Base-by-base conservation (phyloP, 106 monocot species). In the Platanthera guangdongensis region DNA sequence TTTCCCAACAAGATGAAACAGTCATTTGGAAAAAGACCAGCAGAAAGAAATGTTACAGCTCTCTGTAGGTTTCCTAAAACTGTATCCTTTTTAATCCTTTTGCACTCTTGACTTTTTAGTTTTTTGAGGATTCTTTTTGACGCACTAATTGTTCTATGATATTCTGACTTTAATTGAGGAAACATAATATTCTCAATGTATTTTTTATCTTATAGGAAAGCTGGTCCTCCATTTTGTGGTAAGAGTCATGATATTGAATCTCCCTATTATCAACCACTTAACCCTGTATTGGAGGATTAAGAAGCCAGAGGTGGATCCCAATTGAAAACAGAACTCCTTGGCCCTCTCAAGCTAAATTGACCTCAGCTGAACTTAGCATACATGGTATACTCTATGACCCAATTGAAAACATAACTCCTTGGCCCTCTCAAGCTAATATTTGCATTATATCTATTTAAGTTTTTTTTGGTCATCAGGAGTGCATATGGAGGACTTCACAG, bases 1-100 rank as follows among this genome's bases (percentile, higher is more conserved):
- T 90, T 69, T 85, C 92, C 67, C 92, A 92, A 50, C 95, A 92
- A 85, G 95, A 95, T 54, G 92, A 95, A 80, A 95, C 95, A 47
- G 45, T 92, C 81, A 83, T 95, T 48, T 95, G 95, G 95, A 95
- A 90, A 78, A 95, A 95, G 79, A 86, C 84, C 49, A 88, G 69
- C 64, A 88, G 76, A 77, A 87, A 76, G 78, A 88, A 86, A 73
- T 95, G 89, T 39, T 92, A 95, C 81, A 76, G 52, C 74, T 87
- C 80, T 54, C 70, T 89, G 95, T 95, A 78, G 11, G 81, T 10
- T 47, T 8, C 19, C 50, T 45, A 19, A 52, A 9, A 49, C 63
- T 51, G 6, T 50, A 21, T 47, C 67, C 6, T 48, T 6, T 74
- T 46, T 19, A 54, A 64, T 46, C 14, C 12, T 14, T 5, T 32